Evolutionary conservation across 2,329 filamentous ascomycete genomes (phyloP).

Genomic region (Alternaria sp.): DNA sequence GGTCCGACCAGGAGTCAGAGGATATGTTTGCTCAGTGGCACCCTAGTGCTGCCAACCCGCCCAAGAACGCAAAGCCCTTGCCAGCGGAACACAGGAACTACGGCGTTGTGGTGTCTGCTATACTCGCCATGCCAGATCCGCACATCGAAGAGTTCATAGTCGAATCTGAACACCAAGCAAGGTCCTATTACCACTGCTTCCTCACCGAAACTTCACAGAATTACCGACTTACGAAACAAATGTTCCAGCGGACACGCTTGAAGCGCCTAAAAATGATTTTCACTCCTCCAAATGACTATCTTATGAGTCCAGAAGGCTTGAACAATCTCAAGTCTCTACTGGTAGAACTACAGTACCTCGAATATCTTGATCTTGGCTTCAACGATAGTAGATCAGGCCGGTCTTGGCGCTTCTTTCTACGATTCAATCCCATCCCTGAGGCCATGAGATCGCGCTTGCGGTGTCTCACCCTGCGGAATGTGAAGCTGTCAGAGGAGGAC

Average conservation of each 20-base stretch:
- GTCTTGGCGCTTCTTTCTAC: neutral
- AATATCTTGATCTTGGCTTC: slow-evolving; percentile 23
- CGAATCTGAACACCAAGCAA: slow-evolving; percentile 30
- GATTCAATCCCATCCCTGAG: slow-evolving; percentile 8
- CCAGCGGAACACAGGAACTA: slow-evolving; percentile 45
- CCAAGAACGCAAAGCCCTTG: neutral
- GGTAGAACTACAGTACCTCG: slow-evolving; percentile 7
- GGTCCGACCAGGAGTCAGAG: neutral
- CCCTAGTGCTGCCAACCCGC: neutral
- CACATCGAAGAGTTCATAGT: slow-evolving; percentile 49
- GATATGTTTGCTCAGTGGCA: neutral
- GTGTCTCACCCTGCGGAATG: slow-evolving; percentile 5
- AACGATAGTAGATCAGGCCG: neutral
- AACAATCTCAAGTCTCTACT: slow-evolving; percentile 6
- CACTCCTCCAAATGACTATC: slow-evolving; percentile 2
- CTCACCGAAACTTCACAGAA: slow-evolving; percentile 8
- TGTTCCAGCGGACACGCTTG: slow-evolving; percentile 14
- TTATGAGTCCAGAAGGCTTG: neutral
- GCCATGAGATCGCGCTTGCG: neutral
- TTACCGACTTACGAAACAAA: slow-evolving; percentile 15
- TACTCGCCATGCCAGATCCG: slow-evolving; percentile 34
- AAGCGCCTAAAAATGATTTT: slow-evolving; percentile 18
- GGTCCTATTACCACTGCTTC: slow-evolving; percentile 14
- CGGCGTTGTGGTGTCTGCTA: slow-evolving; percentile 31
- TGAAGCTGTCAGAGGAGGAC: neutral